These are phyloP conservation scores for Penicillium psychrosexuale DNA, from an alignment of 2,329 filamentous ascomycete genomes.

Conservation along the genomic window DNA sequence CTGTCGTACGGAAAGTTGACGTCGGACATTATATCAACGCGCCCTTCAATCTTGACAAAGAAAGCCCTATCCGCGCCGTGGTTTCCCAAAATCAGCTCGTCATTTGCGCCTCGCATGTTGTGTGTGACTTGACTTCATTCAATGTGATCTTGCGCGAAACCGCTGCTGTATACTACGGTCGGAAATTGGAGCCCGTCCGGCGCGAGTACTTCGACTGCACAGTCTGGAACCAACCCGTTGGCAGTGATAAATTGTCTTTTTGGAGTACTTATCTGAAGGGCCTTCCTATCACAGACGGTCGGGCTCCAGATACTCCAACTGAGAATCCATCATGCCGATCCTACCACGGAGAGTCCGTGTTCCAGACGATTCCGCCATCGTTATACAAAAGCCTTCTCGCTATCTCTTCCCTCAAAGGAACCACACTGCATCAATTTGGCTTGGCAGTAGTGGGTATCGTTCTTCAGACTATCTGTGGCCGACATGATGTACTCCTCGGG, in stretches of 20 bases:
- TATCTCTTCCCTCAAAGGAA: conserved; percentile 2
- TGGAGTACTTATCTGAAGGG: conserved; percentile 4
- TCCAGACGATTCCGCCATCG: neutral
- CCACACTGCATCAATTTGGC: conserved; percentile 24
- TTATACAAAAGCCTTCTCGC: conserved; percentile 4
- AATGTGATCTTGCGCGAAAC: conserved; percentile 28
- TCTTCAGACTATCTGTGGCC: conserved; percentile 5
- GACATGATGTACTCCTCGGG: conserved; percentile 27
- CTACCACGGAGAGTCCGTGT: neutral
- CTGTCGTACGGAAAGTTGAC: neutral
- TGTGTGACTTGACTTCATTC: conserved; percentile 34
- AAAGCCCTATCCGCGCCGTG: conserved; percentile 26
- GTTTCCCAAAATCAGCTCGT: conserved; percentile 23
- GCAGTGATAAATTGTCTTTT: neutral
- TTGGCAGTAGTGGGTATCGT: conserved; percentile 22
- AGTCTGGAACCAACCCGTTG: neutral
- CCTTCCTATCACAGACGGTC: neutral
- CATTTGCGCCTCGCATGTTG: conserved; percentile 31
- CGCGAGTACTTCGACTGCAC: conserved; percentile 5
- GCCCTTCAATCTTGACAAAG: conserved; percentile 24
- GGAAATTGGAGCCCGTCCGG: neutral
- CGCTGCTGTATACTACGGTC: conserved; percentile 16
- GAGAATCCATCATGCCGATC: neutral
- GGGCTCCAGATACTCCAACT: neutral
- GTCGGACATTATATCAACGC: conserved; percentile 9